Percentiles rank a stretch among this genome's conserved stretches.
These are phyloP conservation scores for Aspergillus fischeri DNA, from an alignment of 2,329 filamentous ascomycete species.

Conservation along the genomic window DNA sequence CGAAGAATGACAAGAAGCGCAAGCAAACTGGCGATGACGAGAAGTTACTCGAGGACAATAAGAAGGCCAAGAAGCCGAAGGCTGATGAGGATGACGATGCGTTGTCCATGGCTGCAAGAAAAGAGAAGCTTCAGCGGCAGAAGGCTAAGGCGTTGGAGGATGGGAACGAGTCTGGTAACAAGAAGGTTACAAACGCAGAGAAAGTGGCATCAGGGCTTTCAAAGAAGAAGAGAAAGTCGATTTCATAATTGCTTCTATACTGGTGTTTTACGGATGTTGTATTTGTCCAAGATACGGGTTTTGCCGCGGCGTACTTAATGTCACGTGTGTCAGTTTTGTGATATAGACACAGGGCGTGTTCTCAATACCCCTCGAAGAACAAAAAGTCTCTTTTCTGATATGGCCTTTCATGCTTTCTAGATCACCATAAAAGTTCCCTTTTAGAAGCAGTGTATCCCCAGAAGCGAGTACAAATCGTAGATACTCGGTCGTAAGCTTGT, in stretches of 20 bases:
- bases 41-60: constrained; percentile 28
- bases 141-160: constrained; percentile 46
- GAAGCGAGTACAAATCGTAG: background rate
- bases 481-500: background rate
- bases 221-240: constrained; percentile 40
- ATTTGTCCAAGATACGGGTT: constrained; percentile 21
- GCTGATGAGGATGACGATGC: constrained; percentile 37
- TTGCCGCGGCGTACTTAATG: constrained; percentile 31
- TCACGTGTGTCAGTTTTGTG: constrained; percentile 26
- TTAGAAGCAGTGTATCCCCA: background rate
- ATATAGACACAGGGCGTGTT: constrained; percentile 20
- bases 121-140: constrained; percentile 47
- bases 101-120: constrained; percentile 33
- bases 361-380: constrained; percentile 22
- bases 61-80: constrained; percentile 41
- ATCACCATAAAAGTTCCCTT: background rate
- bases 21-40: constrained; percentile 34
- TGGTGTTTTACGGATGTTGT: constrained; percentile 23
- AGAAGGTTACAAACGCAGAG: constrained; percentile 11
- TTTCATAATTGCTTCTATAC: constrained; percentile 27
- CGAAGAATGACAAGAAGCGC: constrained; percentile 54
- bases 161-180: constrained; percentile 33
- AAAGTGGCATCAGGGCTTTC: constrained; percentile 12
- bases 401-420: background rate
- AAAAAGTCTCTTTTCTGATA: constrained; percentile 14